Evolutionary conservation across 805 yeast species (phyloP), one percentile per base, ranked within the genome.

Genomic region (Candida awuae): DNA sequence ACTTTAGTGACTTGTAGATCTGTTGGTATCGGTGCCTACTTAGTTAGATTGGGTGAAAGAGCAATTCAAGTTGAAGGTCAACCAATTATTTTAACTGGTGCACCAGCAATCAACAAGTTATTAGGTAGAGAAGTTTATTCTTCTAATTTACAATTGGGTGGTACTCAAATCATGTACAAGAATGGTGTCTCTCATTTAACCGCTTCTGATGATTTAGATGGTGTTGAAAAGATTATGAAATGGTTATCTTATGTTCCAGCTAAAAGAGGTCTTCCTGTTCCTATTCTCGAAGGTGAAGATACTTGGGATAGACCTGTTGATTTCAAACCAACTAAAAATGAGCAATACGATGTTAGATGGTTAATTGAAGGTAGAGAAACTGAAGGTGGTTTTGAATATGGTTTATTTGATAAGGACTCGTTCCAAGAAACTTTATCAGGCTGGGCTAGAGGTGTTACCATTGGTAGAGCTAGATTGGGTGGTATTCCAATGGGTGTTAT

Each of bases 1-100:
- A 90, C 98, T n/a, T 72, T 92, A 62, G 98, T 92, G 40, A 92
- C 98, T n/a, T 88, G 97, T 70, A 81, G 99, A 73, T 88, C 97
- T 37, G 99, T 92, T 55, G 99, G 99, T 80, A 92, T 92, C 62
- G 99, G 99, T 71, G 99, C 99, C 33, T 92, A 92, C 61, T 73
- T 92, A 60, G 98, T 92, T 30, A 83, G 99, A 66, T 74, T 92
- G 51, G 99, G 99, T 56, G 97, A 92, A 73, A 83, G 99, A 72
- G 94, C 97, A 31, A 88, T 92, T 55, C 99, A 92, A 69, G 84
- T 92, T 54, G 97, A 92, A 63, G 98, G 98, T 31, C 97, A 92
- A 67, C 98, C 99, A 40, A 86, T 92, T 53, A 90, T 92, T 52
- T 79, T 92, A 58, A 92, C 99, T 41, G 99, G 99, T 74, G 98